phyloP scores from a whole-genome alignment of 1,284 basidiomycete genomes.

The Mycosarcoma maydis region DNA sequence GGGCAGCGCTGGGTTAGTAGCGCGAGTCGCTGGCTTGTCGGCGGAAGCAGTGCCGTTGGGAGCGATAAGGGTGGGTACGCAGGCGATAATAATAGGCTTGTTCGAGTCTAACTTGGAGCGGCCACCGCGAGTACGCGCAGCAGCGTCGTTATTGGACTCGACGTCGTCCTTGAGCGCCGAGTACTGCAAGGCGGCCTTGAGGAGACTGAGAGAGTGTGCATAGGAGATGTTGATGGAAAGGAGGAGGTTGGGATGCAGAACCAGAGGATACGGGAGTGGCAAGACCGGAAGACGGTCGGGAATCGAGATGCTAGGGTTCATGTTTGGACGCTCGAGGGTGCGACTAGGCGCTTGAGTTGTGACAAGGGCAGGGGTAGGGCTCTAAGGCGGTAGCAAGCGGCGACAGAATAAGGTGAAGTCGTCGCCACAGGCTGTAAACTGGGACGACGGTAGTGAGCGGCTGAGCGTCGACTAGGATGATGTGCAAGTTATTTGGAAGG shows the following conservation, averaged over 20 bases:
- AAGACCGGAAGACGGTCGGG: slow-evolving; percentile 60
- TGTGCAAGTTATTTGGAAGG: too few relatives aligned
- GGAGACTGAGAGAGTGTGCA: slow-evolving; percentile 60
- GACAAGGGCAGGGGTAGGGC: too few relatives aligned
- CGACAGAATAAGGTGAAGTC: too few relatives aligned
- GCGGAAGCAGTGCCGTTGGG: slow-evolving; percentile 48
- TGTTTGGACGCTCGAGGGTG: not conserved
- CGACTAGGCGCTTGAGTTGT: not conserved
- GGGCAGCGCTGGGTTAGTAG: slow-evolving; percentile 42
- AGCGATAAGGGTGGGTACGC: slow-evolving; percentile 53
- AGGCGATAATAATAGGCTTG: slow-evolving; percentile 58
- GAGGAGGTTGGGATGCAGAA: slow-evolving; percentile 64
- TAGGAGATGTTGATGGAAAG: slow-evolving; percentile 63
- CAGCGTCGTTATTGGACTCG: slow-evolving; percentile 33
- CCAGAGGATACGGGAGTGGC: slow-evolving; percentile 61
- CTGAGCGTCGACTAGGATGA: too few relatives aligned
- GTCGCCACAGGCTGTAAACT: too few relatives aligned
- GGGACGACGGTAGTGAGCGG: too few relatives aligned
- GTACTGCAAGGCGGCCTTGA: slow-evolving; percentile 62
- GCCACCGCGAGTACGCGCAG: slow-evolving; percentile 10
- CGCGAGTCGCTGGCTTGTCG: slow-evolving; percentile 33
- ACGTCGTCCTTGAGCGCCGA: slow-evolving; percentile 33
- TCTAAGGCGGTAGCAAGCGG: too few relatives aligned
- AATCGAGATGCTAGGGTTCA: slow-evolving; percentile 51
- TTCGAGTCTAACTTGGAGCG: slow-evolving; percentile 34